Evolutionary conservation across 1,284 basidiomycete species (phyloP).

Genomic region (Stygiomarasmius scandens): DNA sequence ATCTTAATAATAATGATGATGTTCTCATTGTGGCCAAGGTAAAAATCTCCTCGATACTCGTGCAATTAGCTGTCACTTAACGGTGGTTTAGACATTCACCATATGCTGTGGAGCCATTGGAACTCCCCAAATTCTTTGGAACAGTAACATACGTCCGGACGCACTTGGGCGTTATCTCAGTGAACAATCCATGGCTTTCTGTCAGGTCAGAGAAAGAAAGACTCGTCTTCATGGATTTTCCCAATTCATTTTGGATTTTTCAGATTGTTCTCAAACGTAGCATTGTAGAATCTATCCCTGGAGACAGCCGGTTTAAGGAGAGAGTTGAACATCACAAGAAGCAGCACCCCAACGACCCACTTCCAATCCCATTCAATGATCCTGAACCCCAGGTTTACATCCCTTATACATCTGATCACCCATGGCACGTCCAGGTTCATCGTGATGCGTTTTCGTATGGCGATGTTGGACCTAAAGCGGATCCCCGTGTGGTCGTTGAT

Average conservation of each 20-base stretch:
- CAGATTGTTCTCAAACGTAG: neutral
- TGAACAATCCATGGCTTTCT: constrained; percentile 15
- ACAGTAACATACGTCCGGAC: neutral
- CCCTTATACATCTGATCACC: neutral
- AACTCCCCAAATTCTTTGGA: constrained; percentile 9
- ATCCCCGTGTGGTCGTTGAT: constrained; percentile 28
- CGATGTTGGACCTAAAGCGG: constrained; percentile 23
- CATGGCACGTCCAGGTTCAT: constrained; percentile 6
- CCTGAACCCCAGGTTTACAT: constrained; percentile 5
- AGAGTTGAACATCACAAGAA: neutral
- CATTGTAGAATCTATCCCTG: neutral
- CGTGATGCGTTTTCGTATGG: constrained; percentile 33
- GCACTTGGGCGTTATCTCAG: constrained; percentile 12
- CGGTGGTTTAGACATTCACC: neutral
- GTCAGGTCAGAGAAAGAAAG: constrained; percentile 2
- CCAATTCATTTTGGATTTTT: neutral
- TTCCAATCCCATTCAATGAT: constrained; percentile 18
- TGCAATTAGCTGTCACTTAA: neutral
- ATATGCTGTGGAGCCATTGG: constrained; percentile 7
- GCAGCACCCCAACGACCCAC: constrained; percentile 10
- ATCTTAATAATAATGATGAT: constrained; percentile 13
- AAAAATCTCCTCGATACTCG: neutral
- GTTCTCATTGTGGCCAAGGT: constrained; percentile 11
- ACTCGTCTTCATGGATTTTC: neutral
- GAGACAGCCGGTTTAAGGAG: neutral